Conservation (phyloP, 2,329 filamentous ascomycete genomes). For the Cadophora gregata region DNA sequence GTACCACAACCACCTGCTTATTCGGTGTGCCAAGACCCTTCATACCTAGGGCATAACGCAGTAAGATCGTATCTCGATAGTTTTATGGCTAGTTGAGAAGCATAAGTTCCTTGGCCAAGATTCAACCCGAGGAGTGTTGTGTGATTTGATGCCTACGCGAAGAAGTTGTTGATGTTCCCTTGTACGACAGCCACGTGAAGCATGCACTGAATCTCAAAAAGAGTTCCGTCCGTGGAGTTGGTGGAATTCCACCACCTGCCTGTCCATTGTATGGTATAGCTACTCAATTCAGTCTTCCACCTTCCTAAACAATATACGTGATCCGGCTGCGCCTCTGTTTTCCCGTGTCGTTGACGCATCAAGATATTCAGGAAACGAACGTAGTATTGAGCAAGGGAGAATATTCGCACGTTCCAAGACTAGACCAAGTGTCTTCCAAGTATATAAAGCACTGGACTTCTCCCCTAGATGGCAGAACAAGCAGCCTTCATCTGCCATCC, state of each 20-base stretch:
- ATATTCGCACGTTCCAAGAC: background rate
- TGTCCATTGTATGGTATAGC: background rate
- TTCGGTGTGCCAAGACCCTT: too few relatives aligned
- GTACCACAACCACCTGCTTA: too few relatives aligned
- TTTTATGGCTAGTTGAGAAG: too few relatives aligned
- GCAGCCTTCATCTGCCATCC: constrained; percentile 2
- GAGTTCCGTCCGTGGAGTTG: too few relatives aligned
- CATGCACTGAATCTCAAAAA: too few relatives aligned
- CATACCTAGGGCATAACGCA: too few relatives aligned
- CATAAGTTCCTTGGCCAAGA: too few relatives aligned
- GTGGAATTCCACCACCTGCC: background rate
- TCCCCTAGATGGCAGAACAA: background rate
- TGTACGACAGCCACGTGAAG: too few relatives aligned
- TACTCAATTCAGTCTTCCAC: background rate
- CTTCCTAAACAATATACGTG: background rate
- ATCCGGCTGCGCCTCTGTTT: background rate
- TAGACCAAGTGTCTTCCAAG: too few relatives aligned
- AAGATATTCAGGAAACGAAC: background rate
- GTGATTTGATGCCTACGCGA: background rate
- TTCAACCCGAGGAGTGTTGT: background rate
- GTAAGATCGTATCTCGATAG: too few relatives aligned
- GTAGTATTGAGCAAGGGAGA: background rate
- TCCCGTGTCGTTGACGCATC: background rate
- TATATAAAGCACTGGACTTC: background rate
- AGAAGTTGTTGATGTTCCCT: background rate